These are phyloP conservation scores for Aspergillus versicolor DNA, from an alignment of 2,329 filamentous ascomycete genomes.

Conservation along the genomic window DNA sequence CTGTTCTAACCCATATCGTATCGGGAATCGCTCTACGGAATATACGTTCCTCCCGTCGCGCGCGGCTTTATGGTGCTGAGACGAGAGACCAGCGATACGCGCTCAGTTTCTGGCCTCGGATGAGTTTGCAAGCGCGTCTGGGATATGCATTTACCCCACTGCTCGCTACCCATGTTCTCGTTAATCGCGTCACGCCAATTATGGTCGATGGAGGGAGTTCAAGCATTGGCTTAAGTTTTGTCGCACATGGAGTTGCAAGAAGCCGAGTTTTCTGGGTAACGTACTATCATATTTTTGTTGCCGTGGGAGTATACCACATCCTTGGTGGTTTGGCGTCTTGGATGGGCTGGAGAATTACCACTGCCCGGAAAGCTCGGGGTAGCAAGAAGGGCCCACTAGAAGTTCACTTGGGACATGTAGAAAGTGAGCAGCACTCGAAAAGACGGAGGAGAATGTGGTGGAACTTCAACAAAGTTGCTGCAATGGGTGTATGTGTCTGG, in stretches of 20 bases:
- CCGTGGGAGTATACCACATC: conserved; percentile 71
- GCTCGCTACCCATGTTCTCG: conserved; percentile 67
- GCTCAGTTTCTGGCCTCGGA: conserved; percentile 62
- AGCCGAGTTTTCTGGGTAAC: conserved; percentile 66
- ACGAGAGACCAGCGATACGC: conserved; percentile 51
- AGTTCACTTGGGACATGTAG: conserved; percentile 39
- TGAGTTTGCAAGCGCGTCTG: conserved; percentile 68
- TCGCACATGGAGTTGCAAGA: conserved; percentile 79
- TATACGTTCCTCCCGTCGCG: conserved; percentile 68
- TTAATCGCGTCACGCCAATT: conserved; percentile 75
- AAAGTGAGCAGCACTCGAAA: conserved; percentile 53
- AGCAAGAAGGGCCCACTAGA: conserved; percentile 31
- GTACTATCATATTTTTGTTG: conserved; percentile 69
- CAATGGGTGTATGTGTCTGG: conserved; percentile 67
- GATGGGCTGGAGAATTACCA: conserved; percentile 57
- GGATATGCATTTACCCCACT: conserved; percentile 70
- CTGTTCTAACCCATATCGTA: conserved; percentile 71
- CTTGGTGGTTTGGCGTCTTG: conserved; percentile 84
- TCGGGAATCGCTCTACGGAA: conserved; percentile 77
- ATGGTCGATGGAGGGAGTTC: conserved; percentile 78
- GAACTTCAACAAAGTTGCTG: conserved; percentile 65
- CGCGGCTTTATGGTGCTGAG: conserved; percentile 72
- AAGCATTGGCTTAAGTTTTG: conserved; percentile 79
- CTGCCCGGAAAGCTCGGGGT: conserved; percentile 27
- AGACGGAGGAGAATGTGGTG: conserved; percentile 66